A percentile compares a stretch with the other conserved stretches of the same genome.
Evolutionary conservation across 495 filamentous ascomycete species (phyloP).

Genomic region (Talaromyces adpressus): DNA sequence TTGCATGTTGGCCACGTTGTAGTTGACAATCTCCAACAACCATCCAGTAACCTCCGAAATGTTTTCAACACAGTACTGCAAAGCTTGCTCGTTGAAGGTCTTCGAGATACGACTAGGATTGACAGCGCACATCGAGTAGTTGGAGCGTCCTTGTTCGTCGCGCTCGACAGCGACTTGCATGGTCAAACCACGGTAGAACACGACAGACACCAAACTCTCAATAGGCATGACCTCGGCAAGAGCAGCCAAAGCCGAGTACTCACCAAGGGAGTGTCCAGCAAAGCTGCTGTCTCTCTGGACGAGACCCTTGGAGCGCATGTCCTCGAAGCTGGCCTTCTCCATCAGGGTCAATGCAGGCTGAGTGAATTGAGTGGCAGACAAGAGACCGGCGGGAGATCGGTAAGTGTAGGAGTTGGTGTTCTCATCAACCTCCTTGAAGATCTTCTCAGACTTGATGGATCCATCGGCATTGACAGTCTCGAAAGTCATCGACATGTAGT

Average conservation of each 20-base stretch:
- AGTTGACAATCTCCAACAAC: constrained; percentile 98
- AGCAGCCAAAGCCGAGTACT: constrained; percentile 95
- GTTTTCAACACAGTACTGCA: constrained; percentile 91
- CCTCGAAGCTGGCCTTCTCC: constrained; percentile 99
- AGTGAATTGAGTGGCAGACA: constrained; percentile 98
- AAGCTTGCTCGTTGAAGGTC: constrained; percentile 93
- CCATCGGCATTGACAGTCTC: constrained; percentile 91
- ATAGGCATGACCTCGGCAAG: constrained; percentile 99
- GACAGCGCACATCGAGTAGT: constrained; percentile 98
- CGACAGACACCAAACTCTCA: constrained; percentile 94
- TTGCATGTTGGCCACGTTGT: constrained; percentile 97
- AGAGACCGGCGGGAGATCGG: constrained; percentile 86
- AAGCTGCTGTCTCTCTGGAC: constrained; percentile 95
- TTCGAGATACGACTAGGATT: constrained; percentile 96
- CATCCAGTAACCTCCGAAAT: constrained; percentile 88
- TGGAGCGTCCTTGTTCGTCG: constrained; percentile 84
- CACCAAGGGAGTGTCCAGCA: constrained; percentile 94
- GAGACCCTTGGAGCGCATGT: constrained; percentile 95
- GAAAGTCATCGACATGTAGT: constrained; percentile 99
- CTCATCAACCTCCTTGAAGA: constrained; percentile 95
- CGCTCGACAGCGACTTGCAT: constrained; percentile 99
- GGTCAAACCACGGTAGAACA: constrained; percentile 97
- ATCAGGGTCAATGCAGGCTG: constrained; percentile 95
- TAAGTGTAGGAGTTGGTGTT: constrained; percentile 93
- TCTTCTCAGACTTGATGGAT: constrained; percentile 92